These are phyloP conservation scores for Volvox carteri DNA, from an alignment of 163 green algal genomes.

Conservation along the genomic window DNA sequence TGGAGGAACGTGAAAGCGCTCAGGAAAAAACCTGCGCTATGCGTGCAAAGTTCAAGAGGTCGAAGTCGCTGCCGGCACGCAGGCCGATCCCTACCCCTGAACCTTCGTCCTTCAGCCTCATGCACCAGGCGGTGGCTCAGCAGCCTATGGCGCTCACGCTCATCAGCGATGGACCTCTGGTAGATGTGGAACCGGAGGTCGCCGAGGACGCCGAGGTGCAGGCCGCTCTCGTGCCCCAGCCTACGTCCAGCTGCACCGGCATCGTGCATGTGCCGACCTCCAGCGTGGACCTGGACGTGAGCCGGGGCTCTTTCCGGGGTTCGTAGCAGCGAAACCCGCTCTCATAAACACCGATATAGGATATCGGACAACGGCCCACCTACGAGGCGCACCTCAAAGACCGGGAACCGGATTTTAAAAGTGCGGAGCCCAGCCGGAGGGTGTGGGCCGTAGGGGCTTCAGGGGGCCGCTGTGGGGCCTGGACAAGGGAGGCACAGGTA, in stretches of 20 bases:
- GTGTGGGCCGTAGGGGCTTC: too few relatives aligned
- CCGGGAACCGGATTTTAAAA: too few relatives aligned
- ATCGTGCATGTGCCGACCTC: slow-evolving; percentile 41
- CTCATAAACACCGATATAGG: too few relatives aligned
- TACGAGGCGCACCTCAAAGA: too few relatives aligned
- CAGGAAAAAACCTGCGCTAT: neutral
- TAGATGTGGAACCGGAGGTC: slow-evolving; percentile 33
- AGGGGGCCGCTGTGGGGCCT: too few relatives aligned
- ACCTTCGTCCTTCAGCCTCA: slow-evolving; percentile 39
- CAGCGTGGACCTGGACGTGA: neutral
- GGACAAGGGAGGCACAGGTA: too few relatives aligned
- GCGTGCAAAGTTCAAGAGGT: slow-evolving; percentile 30
- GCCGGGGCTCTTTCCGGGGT: too few relatives aligned
- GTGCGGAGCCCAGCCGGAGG: too few relatives aligned
- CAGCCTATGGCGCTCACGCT: slow-evolving; percentile 20
- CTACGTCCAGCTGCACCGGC: slow-evolving; percentile 34
- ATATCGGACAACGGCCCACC: too few relatives aligned
- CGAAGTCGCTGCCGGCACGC: slow-evolving; percentile 33
- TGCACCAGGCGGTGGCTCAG: slow-evolving; percentile 28
- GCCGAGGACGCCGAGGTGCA: neutral
- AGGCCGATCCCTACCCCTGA: neutral
- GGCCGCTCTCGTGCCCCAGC: neutral
- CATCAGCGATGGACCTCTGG: slow-evolving; percentile 29
- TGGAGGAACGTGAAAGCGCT: slow-evolving; percentile 31
- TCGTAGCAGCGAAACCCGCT: too few relatives aligned